Conservation (phyloP, 441 rosid species). For the Hypseocharis bilobata region DNA sequence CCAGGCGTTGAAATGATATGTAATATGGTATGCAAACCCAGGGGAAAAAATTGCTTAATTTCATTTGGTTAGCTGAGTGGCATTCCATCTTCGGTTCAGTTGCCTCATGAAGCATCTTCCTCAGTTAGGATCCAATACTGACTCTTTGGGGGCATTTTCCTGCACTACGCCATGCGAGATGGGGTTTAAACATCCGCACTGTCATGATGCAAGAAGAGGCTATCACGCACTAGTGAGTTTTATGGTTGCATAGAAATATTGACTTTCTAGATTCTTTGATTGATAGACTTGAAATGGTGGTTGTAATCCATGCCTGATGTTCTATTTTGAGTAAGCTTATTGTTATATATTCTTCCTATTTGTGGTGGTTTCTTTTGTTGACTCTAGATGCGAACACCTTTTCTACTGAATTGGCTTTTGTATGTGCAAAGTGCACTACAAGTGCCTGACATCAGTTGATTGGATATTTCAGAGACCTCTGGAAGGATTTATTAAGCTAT, state of each 20-base stretch:
- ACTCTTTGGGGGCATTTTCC: background rate
- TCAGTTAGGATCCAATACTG: background rate
- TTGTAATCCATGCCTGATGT: background rate
- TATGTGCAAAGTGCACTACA: background rate
- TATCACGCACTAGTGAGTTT: background rate
- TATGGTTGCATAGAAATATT: background rate
- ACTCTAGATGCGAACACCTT: constrained; percentile 2
- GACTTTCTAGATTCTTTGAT: background rate
- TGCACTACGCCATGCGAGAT: background rate
- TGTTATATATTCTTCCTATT: background rate
- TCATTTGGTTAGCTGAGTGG: no score
- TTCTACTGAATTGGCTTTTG: background rate
- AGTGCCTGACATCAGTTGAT: constrained; percentile 1
- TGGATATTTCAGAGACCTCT: background rate
- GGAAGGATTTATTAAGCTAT: constrained; percentile 8
- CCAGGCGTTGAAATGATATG: no score
- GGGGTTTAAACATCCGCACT: background rate
- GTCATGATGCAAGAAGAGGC: background rate
- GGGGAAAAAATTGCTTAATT: no score
- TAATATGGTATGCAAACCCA: no score
- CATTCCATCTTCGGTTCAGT: no score
- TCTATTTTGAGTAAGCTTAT: background rate
- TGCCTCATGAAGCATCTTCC: no score
- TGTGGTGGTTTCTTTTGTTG: constrained; percentile 7
- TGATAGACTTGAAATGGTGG: no score